Base-by-base conservation (phyloP, 2,329 filamentous ascomycete genomes). In the Cordyceps fumosorosea region DNA sequence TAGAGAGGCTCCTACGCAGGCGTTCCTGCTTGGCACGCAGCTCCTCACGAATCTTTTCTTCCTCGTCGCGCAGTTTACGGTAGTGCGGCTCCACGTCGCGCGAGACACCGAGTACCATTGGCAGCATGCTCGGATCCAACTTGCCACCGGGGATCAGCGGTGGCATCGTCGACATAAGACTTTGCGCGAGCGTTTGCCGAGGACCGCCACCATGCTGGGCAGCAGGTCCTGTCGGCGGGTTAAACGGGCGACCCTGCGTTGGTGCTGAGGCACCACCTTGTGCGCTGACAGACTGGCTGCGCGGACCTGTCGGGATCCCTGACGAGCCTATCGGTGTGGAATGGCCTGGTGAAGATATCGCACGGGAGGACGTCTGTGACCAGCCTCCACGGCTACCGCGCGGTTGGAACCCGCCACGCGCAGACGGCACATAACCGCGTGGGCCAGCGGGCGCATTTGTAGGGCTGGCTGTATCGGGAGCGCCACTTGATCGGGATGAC, bases 151-250 rank as follows among this genome's bases (percentile, higher is more conserved):
- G 79, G 16, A 85, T 69, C 56, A 84, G 70, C 18, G 78, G 77
- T 1, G 83, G 79, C 69, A 86, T 74, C 2, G 77, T 78, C 20
- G 79, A 72, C 1, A 85, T 72, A 20, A 84, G 73, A 67, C 75
- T 80, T 65, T 85, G 82, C 2, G 80, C 81, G 11, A 85, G 72
- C 24, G 78, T 79, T 60, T 76, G 78, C 26, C 78, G 74, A 52
- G 73, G 69, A 29, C 59, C 67, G 52, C 45, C 67, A 52, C 71
- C 67, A 63, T 76, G 74, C 64, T 75, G 74, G n/a, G 73, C 69
- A 20, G 75, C 74, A n/a, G 82, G 83, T 3, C 83, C 83, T 1
- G 83, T 84, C 3, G 82, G 83, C 2, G 82, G 82, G 65, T 85
- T 84, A 70, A 85, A 85, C 0, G 81, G 77, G 18, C 75, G 71